Base-by-base conservation (phyloP, 139 green algal species). In the Edaphochlamys debaryana region DNA sequence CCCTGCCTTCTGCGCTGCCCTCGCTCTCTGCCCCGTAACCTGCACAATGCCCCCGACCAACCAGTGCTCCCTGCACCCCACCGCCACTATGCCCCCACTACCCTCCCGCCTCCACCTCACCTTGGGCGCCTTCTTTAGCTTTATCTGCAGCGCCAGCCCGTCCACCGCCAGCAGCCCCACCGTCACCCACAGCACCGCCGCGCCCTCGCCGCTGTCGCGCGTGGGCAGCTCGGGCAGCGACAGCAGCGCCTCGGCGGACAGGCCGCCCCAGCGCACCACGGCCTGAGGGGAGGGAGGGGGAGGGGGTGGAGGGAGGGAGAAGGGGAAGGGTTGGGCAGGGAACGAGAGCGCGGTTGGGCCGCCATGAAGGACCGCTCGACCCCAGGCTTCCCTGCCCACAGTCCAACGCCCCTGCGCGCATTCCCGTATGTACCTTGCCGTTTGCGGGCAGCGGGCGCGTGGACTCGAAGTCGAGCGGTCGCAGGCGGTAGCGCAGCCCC, bases 141-240 rank as follows among this genome's bases (percentile, higher is more conserved):
- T 68, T 7, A 82, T 52, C 80, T 90, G 88, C 69, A 92, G 79
- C 25, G 70, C 89, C 54, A 92, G 30, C 3, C 90, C 90, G 38
- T 94, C 90, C 68, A 79, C 74, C 36, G 90, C 90, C 74, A 94
- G 76, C 69, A 94, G 82, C n/a, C 90, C 90, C 60, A 91, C 86
- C 6, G 87, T 92, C 9, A 94, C 81, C 90, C 90, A 94, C 82
- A 94, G 54, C 15, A 88, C 75, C 4, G 83, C 38, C 20, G 90
- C 87, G n/a, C 67, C 71, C 37, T 86, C 79, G 34, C 27, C 80
- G 48, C 56, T 82, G 58, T 60, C 81, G 27, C 76, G 78, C 50
- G 89, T 58, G 11, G 90, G 68, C 37, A 89, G 79, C 60, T 89
- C 88, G 17, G 90, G 90, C 80, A 93, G 87, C 81, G 88, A 67